phyloP scores from a whole-genome alignment of 1,139 yeast genomes.

The Lodderomyces pseudojiufengensis region DNA sequence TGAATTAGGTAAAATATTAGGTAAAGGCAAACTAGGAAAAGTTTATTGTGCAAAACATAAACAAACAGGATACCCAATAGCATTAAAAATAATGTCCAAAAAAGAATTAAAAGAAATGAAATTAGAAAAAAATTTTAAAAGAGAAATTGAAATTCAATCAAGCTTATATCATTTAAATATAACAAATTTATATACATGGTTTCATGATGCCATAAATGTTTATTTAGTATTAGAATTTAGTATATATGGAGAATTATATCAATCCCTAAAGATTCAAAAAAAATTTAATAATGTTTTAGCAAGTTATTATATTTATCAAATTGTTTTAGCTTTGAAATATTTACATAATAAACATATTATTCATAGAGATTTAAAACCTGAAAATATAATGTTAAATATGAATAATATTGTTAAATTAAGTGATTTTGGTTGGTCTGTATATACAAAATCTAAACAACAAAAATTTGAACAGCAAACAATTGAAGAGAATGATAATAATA shows the following conservation, averaged over 20 bases:
- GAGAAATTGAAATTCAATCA: conserved; percentile 91
- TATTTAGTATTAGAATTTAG: conserved; percentile 84
- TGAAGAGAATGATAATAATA: conserved; percentile 9
- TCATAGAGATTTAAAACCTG: conserved; percentile 92
- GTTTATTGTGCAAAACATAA: conserved; percentile 87
- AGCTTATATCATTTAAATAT: conserved; percentile 73
- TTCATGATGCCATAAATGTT: conserved; percentile 74
- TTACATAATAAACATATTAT: conserved; percentile 76
- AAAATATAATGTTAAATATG: conserved; percentile 73
- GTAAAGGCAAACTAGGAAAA: conserved; percentile 90
- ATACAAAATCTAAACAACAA: conserved; percentile 11
- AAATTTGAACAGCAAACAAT: too few species aligned
- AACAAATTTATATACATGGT: conserved; percentile 79
- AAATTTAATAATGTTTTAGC: conserved; percentile 72
- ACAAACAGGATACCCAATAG: conserved; percentile 74
- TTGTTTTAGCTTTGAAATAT: conserved; percentile 73
- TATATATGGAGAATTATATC: conserved; percentile 82
- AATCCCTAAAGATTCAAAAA: conserved; percentile 48
- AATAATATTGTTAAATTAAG: conserved; percentile 76
- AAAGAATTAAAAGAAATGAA: conserved; percentile 69
- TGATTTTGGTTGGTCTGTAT: conserved; percentile 95
- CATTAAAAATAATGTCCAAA: conserved; percentile 88
- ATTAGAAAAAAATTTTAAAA: conserved; percentile 80
- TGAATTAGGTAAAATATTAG: conserved; percentile 83
- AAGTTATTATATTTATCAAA: conserved; percentile 76